Base-by-base conservation (phyloP, 768 basidiomycete species). In the Amylocystis lapponica region DNA sequence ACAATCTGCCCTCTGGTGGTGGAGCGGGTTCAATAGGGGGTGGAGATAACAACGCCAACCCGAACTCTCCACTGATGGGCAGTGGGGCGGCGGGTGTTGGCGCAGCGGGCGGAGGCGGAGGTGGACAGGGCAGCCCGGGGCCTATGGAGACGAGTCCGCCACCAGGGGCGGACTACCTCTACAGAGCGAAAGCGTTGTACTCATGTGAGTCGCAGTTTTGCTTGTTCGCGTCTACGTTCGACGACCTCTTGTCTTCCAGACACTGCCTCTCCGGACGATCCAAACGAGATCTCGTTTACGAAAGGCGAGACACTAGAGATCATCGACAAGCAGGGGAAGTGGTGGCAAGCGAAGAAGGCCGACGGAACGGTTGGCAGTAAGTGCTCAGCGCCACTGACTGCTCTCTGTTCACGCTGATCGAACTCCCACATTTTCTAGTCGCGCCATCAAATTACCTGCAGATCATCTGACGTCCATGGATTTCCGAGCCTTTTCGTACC, bases 251-350 rank as follows among this genome's bases (percentile, higher is more conserved):
- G 39, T 40, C 21, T 51, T 31, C 22, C 64, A 98, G 95, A 99
- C 68, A 78, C 77, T 37, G 95, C 93, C n/a, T 90, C 87, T 2
- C 70, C 86, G 22, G 94, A 97, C 45, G 96, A 99, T 62, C 89
- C 94, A 11, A 96, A 89, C 58, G 96, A 99, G 66, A 86, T 99
- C 30, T 88, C 89, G 36, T 97, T 99, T 64, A 57, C 68, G 39
- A 97, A 97, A 63, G 91, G 92, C 41, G 95, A 97, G 57, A 71
- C 91, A 30, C 76, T 98, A 49, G 92, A 96, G 49, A 86, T 98
- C 42, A 63, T 93, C 45, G 94, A 98, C 66, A 92, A 90, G 65
- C 80, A 88, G 55, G 88, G 88, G 38, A 89, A 91, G 59, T 91
- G 90, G 90, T 93, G 90, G 90, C 88, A 89, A 57, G 86, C 88